phyloP scores from a whole-genome alignment of 2,329 filamentous ascomycete genomes.

The Scolecobasidium constrictum region DNA sequence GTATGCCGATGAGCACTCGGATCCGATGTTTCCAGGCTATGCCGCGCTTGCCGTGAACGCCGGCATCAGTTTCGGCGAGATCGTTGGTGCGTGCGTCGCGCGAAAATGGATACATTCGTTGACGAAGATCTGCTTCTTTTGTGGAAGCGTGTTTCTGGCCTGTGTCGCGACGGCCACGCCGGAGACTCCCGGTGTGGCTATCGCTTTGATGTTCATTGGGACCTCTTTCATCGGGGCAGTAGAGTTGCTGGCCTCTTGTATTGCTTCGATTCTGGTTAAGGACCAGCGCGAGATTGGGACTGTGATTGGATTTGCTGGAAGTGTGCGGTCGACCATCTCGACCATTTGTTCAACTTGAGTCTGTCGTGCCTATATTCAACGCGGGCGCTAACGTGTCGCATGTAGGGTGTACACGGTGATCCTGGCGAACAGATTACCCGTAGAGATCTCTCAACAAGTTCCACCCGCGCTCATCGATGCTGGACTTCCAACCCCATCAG shows the following conservation, averaged over 20 bases:
- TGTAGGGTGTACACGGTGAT: conserved; percentile 30
- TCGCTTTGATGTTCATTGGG: conserved; percentile 13
- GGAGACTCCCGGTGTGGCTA: conserved; percentile 11
- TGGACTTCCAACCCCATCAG: conserved; percentile 23
- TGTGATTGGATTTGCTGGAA: conserved; percentile 12
- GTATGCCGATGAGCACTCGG: conserved; percentile 10
- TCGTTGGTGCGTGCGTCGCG: conserved; percentile 1
- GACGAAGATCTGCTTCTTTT: conserved; percentile 12
- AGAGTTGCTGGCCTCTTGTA: conserved; percentile 12
- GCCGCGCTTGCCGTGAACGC: conserved; percentile 11
- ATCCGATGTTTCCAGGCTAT: conserved; percentile 13
- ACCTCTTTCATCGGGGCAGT: conserved; percentile 13
- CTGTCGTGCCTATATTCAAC: no score
- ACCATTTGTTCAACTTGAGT: conserved; percentile 13
- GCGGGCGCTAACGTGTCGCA: no score
- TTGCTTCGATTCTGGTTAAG: conserved; percentile 14
- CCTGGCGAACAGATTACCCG: conserved; percentile 25
- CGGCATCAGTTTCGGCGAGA: conserved; percentile 14
- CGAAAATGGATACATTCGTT: conserved; percentile 12
- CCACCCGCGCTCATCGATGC: conserved; percentile 24
- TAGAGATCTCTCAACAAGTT: conserved; percentile 25
- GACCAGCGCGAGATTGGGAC: conserved; percentile 14
- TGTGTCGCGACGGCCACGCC: conserved; percentile 12
- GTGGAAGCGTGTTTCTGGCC: conserved; percentile 13
- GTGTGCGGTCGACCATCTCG: conserved; percentile 12